phyloP scores from a whole-genome alignment of 1,284 basidiomycete species.

The Pseudomicrostroma phylloplanum region DNA sequence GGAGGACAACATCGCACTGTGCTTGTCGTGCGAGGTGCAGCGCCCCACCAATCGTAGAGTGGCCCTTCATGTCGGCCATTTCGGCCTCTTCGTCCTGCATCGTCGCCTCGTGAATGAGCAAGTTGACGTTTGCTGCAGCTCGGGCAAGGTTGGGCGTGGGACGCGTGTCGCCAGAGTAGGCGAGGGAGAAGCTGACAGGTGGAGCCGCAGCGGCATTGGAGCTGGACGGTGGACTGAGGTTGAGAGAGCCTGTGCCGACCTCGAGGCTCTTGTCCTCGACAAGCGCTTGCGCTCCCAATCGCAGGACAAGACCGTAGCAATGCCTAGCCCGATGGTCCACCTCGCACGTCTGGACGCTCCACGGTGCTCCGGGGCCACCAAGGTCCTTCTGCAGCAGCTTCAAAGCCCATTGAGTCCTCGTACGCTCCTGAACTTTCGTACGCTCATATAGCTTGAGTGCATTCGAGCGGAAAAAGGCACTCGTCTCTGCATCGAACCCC shows the following conservation, averaged over 20 bases:
- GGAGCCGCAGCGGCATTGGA: background rate
- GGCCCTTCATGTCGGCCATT: conserved; percentile 70
- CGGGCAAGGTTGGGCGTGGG: conserved; percentile 66
- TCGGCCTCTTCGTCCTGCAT: conserved; percentile 64
- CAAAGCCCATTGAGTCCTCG: background rate
- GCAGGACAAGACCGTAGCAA: conserved; percentile 32
- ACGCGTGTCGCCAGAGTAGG: conserved; percentile 77
- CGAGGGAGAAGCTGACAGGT: conserved; percentile 19
- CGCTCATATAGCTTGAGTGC: background rate
- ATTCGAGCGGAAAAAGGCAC: background rate
- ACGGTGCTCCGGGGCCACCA: background rate
- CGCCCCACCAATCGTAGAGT: conserved; percentile 84
- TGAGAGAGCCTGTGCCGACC: background rate
- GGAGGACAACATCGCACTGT: conserved; percentile 70
- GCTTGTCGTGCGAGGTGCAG: conserved; percentile 67
- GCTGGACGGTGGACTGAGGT: conserved; percentile 6
- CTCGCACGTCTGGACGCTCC: conserved; percentile 8
- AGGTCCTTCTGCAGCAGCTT: conserved; percentile 1
- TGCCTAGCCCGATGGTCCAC: conserved; percentile 21
- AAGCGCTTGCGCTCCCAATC: conserved; percentile 54
- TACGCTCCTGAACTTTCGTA: background rate
- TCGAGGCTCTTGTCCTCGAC: background rate
- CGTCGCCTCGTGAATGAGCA: conserved; percentile 90
- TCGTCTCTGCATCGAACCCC: too few relatives aligned
- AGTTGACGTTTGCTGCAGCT: conserved; percentile 65